A percentile compares a stretch with the other conserved stretches of the same genome.
phyloP scores from a whole-genome alignment of 257 asterid genomes.

The Solanum neorickii region DNA sequence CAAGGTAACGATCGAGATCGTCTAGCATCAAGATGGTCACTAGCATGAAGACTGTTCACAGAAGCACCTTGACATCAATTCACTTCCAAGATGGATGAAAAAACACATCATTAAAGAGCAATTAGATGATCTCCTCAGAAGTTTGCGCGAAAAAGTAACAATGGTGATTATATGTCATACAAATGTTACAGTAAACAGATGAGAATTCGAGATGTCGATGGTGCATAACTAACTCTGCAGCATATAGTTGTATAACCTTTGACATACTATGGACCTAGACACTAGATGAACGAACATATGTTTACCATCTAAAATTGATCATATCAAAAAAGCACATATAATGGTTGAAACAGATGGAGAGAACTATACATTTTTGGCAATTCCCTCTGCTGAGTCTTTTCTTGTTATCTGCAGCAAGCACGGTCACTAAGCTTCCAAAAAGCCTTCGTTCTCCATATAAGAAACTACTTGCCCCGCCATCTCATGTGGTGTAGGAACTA shows the following conservation, averaged over 20 bases:
- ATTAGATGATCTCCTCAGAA: not conserved
- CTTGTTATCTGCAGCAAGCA: not conserved
- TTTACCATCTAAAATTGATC: not conserved
- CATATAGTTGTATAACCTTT: not conserved
- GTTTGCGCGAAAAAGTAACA: not conserved
- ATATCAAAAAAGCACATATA: no score
- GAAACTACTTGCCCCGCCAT: constrained; percentile 74
- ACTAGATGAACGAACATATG: not conserved
- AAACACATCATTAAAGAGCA: not conserved
- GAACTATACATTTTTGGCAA: not conserved
- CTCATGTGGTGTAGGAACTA: constrained; percentile 67
- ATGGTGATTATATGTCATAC: not conserved
- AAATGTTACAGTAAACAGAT: not conserved
- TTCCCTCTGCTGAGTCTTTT: not conserved
- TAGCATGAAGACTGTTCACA: not conserved
- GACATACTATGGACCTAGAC: not conserved
- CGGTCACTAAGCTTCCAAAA: constrained; percentile 30
- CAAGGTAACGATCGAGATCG: not conserved
- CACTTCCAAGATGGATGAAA: not conserved
- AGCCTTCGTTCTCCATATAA: constrained; percentile 64
- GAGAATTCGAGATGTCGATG: not conserved
- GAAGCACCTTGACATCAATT: not conserved
- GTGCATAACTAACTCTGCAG: not conserved
- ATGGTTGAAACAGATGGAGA: not conserved
- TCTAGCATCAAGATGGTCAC: not conserved